Evolutionary conservation across 2,329 filamentous ascomycete species (phyloP), one percentile per base, ranked within the genome.

Genomic region (Septoria linicola): DNA sequence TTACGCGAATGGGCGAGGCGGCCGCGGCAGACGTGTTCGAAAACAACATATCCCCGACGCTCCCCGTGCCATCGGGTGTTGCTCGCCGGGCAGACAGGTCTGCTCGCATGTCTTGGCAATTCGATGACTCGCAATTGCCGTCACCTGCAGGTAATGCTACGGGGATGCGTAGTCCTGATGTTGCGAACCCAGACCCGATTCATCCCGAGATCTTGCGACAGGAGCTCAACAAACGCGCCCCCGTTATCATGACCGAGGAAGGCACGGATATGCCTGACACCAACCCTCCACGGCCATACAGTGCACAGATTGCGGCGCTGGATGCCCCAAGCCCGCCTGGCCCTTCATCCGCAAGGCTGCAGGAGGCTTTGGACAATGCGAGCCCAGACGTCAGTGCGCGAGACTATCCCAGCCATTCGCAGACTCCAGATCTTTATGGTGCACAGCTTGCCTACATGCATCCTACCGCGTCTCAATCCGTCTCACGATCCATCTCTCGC

Each of bases 231-330:
- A 49, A 20, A 11, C 31, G 31, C 6, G 21, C 30, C 10, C 21
- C 39, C 17, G 13, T 35, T 8, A 27, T 49, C n/a, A 35, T 34
- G 27, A 1, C 14, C 21, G 36, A 49, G n/a, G 32, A 41, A 11
- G 47, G 47, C 10, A 49, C 47, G n/a, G 47, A 49, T 21, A 43
- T 42, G 39, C 47, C 47, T n/a, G 40, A 42, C 10, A 49, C 39
- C 16, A 31, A 49, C 20, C 21, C 39, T 11, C 47, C 40, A 30
- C 32, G 41, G 27, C 44, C 44, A 2, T 49, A 48, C 14, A 40
- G 41, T 6, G 50, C 50, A 30, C 20, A 48, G n/a, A 31, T 53
- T 25, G 50, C 50, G 10, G 50, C 50, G 47, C 36, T 20, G 35
- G 39, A 49, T n/a, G 41, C 35, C 20, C 23, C 21, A 30, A 45